Base-by-base conservation (phyloP, 176 grass and related monocot genomes). In the Chloris gayana region DNA sequence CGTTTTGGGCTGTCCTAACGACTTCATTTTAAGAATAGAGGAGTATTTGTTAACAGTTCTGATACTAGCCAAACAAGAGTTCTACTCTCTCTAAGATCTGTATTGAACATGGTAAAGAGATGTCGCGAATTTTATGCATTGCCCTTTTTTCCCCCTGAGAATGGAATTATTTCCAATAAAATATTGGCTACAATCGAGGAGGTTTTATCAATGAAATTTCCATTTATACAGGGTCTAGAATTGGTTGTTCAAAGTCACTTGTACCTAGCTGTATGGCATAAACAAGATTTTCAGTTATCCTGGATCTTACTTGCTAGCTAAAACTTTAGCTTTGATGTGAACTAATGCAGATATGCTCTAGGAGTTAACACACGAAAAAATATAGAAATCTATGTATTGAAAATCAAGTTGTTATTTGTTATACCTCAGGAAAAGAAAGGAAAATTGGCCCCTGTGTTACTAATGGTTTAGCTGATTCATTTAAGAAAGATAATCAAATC, bases 41-140 rank as follows among this genome's bases (percentile, higher is more conserved):
- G n/a, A n/a, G n/a, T n/a, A n/a, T 47, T 38, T 71, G 1, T 65
- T 65, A 26, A 72, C 67, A 77, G n/a, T 11, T 62, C 31, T 60
- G 30, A 72, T 57, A 7, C 57, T 65, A 66, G 21, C 50, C 22
- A 45, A 73, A 24, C 70, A 41, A 33, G 60, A 58, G 0, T 67
- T 85, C 27, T 67, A 69, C 73, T 82, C 38, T 81, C 19, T 81
- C 25, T 26, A 69, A 32, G 19, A 54, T 71, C 33, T 41, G 26
- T 65, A 73, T 73, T 64, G 35, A 59, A 27, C 41, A 25, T 37
- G 67, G 19, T 49, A 57, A 34, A 67, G 71, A 32, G 15, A 53
- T 70, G 42, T 54, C 72, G 51, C n/a, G 30, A 15, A 71, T 51
- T n/a, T n/a, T n/a, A n/a, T n/a, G n/a, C n/a, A n/a, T n/a, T n/a